Evolutionary conservation across 106 monocot species (phyloP), one percentile per base, ranked within the genome.

Genomic region (Triglochin maritima): DNA sequence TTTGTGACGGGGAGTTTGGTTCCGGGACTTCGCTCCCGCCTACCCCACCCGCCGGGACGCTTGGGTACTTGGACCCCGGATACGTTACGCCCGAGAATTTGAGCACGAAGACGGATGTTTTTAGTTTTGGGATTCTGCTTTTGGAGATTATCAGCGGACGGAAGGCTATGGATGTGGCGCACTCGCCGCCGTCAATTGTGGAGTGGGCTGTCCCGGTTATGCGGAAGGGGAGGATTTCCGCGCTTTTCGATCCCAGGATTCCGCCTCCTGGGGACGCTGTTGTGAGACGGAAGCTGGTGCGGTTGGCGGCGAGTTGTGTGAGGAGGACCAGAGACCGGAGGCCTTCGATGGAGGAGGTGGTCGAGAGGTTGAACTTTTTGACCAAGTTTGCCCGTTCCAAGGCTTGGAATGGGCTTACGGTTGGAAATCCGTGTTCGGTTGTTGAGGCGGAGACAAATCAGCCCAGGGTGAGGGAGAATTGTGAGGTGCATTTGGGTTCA

Each of bases 101-200:
- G 13, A 91, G 96, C 64, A 88, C 86, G 53, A 91, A 91, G 72
- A 96, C 88, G 3, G 96, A 96, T 44, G 96, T 96, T 7, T 96
- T 96, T 77, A 96, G 96, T 72, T 96, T 96, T n/a, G 96, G 96
- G 7, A 96, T 96, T 60, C 74, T 96, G n/a, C 81, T 96, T 42
- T 72, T 96, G 15, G 96, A 96, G 82, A 96, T 91, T 42, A 86
- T 96, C 63, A 96, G 88, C 65, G 96, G 96, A 42, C 73, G 96
- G 42, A 96, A 96, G 75, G 96, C 96, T 64, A 91, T 96, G 46
- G 96, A 96, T 58, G 91, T 96, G 8, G 79, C 72, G 47, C 74
- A 88, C 64, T 96, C 96, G 6, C 96, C 96, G 10, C 91, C 90
- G 0, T 91, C 96, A 0, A 85, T 96, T 14, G 82, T 88, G 7